phyloP scores from a whole-genome alignment of 306 rosid genomes.

The Macrotyloma uniflorum region DNA sequence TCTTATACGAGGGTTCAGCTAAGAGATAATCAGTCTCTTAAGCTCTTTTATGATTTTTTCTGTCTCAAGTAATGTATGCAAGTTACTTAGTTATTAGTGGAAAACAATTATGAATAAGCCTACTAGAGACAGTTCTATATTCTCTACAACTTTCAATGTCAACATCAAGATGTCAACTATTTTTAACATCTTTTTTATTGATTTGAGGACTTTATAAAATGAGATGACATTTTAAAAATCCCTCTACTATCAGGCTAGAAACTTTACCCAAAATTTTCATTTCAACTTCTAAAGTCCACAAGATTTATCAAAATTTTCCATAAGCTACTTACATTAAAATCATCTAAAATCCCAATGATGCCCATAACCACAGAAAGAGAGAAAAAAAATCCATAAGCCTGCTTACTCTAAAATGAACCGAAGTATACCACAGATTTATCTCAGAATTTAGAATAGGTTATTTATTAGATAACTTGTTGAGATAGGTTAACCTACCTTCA shows the following conservation, averaged over 20 bases:
- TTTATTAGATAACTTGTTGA: too few relatives aligned
- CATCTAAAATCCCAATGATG: background rate
- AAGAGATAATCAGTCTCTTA: too few relatives aligned
- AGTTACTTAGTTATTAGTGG: background rate
- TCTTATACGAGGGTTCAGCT: too few relatives aligned
- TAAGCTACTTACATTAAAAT: background rate
- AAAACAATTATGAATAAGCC: background rate
- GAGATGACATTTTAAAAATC: background rate
- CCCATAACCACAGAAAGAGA: background rate
- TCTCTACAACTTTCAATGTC: background rate
- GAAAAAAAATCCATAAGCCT: background rate
- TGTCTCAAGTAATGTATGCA: background rate
- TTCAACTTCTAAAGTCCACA: background rate
- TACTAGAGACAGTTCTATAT: background rate
- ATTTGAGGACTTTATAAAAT: background rate
- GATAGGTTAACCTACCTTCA: too few relatives aligned
- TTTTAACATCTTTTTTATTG: background rate
- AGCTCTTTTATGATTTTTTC: too few relatives aligned
- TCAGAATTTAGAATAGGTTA: too few relatives aligned
- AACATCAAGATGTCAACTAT: background rate
- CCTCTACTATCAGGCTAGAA: background rate
- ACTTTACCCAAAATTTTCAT: background rate
- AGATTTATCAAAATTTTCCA: background rate
- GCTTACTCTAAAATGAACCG: background rate
- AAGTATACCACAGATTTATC: background rate